A percentile compares a stretch with the other conserved stretches of the same genome.
phyloP scores from a whole-genome alignment of 768 basidiomycete species.

The Grammothele lineata region DNA sequence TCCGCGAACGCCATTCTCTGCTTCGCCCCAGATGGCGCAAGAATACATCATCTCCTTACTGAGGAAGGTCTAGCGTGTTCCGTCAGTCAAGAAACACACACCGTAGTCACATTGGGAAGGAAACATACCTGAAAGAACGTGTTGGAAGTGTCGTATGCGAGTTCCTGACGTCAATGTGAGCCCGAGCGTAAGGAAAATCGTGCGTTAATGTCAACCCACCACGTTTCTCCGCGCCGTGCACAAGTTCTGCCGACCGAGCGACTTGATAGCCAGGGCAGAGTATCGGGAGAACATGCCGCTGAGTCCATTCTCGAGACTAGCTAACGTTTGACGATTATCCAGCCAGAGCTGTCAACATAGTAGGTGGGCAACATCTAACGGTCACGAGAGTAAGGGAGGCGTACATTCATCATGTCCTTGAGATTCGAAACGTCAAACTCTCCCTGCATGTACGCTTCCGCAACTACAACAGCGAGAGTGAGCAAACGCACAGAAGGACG shows the following conservation, averaged over 20 bases:
- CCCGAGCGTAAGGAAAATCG: no score
- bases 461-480: no score
- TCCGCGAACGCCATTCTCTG: conserved; percentile 30
- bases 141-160: conserved; percentile 11
- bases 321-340: conserved; percentile 9
- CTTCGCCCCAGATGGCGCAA: conserved; percentile 35
- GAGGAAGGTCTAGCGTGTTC: conserved; percentile 27
- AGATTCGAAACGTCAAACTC: conserved; percentile 17
- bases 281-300: background rate
- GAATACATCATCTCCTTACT: conserved; percentile 42
- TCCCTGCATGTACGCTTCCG: conserved; percentile 22
- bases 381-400: background rate
- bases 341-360: conserved; percentile 4
- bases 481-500: no score
- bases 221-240: background rate
- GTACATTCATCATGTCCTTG: conserved; percentile 2
- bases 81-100: no score
- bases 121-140: conserved; percentile 5
- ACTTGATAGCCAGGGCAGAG: background rate
- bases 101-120: no score
- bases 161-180: no score
- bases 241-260: background rate
- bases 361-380: no score
- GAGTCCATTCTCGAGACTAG: conserved; percentile 7
- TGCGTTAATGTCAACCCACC: no score